Evolutionary conservation across 2,329 filamentous ascomycete genomes (phyloP), one percentile per base, ranked within the genome.

Genomic region (Metarhizium album): DNA sequence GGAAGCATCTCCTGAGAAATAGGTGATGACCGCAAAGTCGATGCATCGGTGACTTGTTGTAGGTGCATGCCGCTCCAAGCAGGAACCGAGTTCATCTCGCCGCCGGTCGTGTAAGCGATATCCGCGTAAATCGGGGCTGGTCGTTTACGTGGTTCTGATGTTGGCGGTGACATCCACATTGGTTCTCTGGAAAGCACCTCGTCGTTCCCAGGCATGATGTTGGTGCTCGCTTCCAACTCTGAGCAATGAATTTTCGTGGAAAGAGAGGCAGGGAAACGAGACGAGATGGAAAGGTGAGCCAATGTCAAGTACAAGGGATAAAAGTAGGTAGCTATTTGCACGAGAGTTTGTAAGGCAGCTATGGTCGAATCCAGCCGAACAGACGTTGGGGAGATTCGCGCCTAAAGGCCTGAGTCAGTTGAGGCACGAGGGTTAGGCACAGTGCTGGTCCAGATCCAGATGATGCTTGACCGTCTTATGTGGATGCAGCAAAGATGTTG

Each of bases 21-120:
- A 4, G 42, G 33, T 37, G 54, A 60, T 48, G 61, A 61, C 31
- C 47, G 45, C 29, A 48, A 48, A 31, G 35, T 18, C 20, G 23
- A 20, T 27, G 42, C n/a, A 24, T 49, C 38, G 5, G 49, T 8
- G 4, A 23, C 33, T 49, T 45, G 18, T 27, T 43, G 46, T 33
- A 47, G 38, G 9, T 45, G 49, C 43, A 49, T 24, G 16, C 29
- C 35, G 14, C 49, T 48, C 56, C 56, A 57, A 13, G 56, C 35
- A n/a, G 52, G 45, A 29, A 57, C 49, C 1, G 45, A 33, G 16
- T 45, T 42, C 27, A 4, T 46, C 24, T 48, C 49, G 42, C 55
- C 54, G 20, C 46, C 50, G 33, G 46, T 20, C n/a, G 46, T 52
- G 40, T 55, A 56, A 11, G 54, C 37, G n/a, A 52, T 40, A 37